Base-by-base conservation (phyloP, 345 rosid species). In the Cardamine occulta region DNA sequence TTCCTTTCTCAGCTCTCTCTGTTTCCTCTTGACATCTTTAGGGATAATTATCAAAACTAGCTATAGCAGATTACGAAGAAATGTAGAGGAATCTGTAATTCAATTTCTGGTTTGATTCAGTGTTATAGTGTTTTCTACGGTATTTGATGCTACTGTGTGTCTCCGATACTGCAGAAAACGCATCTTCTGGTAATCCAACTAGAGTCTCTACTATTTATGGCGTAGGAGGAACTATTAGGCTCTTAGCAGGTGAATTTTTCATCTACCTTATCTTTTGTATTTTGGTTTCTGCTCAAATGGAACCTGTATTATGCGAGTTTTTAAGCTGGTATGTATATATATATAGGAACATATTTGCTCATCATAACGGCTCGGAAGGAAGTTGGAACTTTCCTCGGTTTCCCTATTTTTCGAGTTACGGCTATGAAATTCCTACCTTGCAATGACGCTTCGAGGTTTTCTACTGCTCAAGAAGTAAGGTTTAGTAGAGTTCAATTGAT, bases 341-440 rank as follows among this genome's bases (percentile, higher is more conserved):
- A 3, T 68, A 23, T 29, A 78, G 97, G 97, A 75, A 85, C 86
- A 39, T 88, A 94, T 73, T 28, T 91, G 56, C 90, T 94, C 8
- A 88, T 94, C 21, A 85, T 94, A 63, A 88, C 93, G 52, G 87
- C 97, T 4, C 83, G 87, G 74, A 83, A 86, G 74, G 90, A 88
- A 79, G 93, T 83, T 37, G 93, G 96, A 13, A 68, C 59, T 17
- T 94, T 85, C 77, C 89, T 88, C n/a, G 92, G 96, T 63, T 86
- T 78, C 73, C 93, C 97, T 3, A 85, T 94, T 74, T 90, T 81
- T 70, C 82, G 82, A 68, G 86, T 86, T 21, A 79, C 66, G 4
- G 86, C 93, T 53, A 94, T 91, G 97, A 90, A 81, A 67, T 91
- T 91, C 59, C 79, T 91, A 23, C 78, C 88, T 76, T 94, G 97